Evolutionary conservation across 108 stramenopile genomes (phyloP).

Genomic region (Asterionellopsis glacialis): DNA sequence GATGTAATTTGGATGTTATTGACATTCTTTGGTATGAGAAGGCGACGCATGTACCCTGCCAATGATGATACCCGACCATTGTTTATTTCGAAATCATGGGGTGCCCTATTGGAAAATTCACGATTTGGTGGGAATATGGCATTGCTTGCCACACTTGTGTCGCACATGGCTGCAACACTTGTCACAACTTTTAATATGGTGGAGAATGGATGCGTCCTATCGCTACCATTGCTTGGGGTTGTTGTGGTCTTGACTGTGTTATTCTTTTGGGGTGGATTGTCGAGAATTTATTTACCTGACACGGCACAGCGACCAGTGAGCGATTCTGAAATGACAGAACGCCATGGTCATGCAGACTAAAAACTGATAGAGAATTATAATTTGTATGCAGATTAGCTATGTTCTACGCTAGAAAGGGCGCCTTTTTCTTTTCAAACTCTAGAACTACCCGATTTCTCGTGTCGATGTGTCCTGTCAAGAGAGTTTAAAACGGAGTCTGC

Average conservation of each 20-base stretch:
- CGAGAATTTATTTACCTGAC: conserved; percentile 43
- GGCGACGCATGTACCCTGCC: conserved; percentile 31
- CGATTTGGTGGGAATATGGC: conserved; percentile 45
- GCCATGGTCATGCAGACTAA: too few species aligned
- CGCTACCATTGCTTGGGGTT: conserved; percentile 23
- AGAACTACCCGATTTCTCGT: too few species aligned
- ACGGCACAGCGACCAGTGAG: too few species aligned
- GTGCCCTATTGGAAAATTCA: conserved; percentile 40
- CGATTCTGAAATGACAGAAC: too few species aligned
- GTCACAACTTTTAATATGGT: conserved; percentile 38
- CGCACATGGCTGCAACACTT: conserved; percentile 35
- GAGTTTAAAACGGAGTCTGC: too few species aligned
- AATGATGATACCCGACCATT: conserved; percentile 25
- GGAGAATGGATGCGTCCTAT: conserved; percentile 41
- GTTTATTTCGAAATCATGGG: conserved; percentile 16
- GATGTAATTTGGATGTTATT: conserved; percentile 84
- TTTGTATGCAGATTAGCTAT: too few species aligned
- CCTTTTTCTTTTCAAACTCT: too few species aligned
- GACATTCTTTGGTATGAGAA: conserved; percentile 79
- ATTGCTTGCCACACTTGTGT: conserved; percentile 18
- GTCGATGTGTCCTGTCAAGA: too few species aligned
- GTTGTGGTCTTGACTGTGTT: conserved; percentile 26
- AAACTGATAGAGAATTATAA: too few species aligned
- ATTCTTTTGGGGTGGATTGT: conserved; percentile 43
- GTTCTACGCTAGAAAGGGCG: too few species aligned